These are phyloP conservation scores for Euphorbia peplus DNA, from an alignment of 345 rosid species.

Conservation along the genomic window DNA sequence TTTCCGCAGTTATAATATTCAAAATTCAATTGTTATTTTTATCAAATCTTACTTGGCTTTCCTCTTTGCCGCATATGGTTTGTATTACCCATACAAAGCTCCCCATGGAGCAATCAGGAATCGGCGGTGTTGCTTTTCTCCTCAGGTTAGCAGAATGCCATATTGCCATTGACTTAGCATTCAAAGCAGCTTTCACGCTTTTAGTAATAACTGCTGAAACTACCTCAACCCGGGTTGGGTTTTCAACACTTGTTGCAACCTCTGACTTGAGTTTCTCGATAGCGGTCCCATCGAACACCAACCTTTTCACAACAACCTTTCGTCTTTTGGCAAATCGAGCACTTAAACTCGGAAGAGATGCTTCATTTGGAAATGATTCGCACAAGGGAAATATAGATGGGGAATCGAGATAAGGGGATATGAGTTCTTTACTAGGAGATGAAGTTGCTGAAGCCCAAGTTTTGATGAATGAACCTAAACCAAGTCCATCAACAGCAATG, in stretches of 20 bases:
- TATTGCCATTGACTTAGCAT: constrained; percentile 10
- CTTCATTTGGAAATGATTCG: not conserved
- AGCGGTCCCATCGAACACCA: constrained; percentile 35
- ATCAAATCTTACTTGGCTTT: not conserved
- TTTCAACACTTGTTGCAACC: constrained; percentile 28
- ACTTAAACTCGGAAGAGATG: not conserved
- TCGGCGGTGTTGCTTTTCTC: not conserved
- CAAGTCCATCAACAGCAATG: constrained; percentile 36
- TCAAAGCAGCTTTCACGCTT: constrained; percentile 28
- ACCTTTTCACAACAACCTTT: constrained; percentile 29
- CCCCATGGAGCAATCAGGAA: not conserved
- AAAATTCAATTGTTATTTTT: too few relatives aligned
- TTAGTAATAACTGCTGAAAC: constrained; percentile 47
- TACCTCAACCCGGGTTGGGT: constrained; percentile 43
- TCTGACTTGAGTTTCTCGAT: constrained; percentile 32
- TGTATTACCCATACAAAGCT: not conserved
- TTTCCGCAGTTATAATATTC: too few relatives aligned
- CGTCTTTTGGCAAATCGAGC: constrained; percentile 1
- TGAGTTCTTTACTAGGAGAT: not conserved
- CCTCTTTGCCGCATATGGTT: not conserved
- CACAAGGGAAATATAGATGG: constrained; percentile 26
- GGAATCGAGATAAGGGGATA: constrained; percentile 29
- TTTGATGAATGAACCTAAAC: constrained; percentile 35
- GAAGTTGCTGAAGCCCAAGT: constrained; percentile 32
- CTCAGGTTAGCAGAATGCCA: not conserved